Base-by-base conservation (phyloP, 805 yeast species). In the Phaffomyces antillensis region DNA sequence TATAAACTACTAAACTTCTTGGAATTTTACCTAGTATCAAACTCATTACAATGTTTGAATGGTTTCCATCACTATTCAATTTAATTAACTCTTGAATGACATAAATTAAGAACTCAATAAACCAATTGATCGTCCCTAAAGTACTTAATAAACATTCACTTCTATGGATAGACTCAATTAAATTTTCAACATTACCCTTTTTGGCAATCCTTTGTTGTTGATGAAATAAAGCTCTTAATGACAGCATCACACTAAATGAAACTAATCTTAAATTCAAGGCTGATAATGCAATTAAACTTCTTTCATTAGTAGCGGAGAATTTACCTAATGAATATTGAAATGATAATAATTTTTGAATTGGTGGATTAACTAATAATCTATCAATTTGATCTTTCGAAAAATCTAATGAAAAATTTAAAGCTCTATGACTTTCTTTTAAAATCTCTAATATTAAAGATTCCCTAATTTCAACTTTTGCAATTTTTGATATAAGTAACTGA, bases 111-210 rank as follows among this genome's bases (percentile, higher is more conserved):
- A 87, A 77, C 59, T 89, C 96, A 30, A 87, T 75, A 52, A 86
- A 75, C 96, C 97, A 91, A 54, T 87, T 77, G 9, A 85, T 78
- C 35, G 84, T 77, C 0, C 97, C 97, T n/a, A 86, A 63, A 11
- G 81, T 68, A 16, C 79, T 71, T 53, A 81, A 67, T 4, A 84
- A 71, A 49, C 79, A 71, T 53, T 83, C 89, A 33, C 81, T 82
- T 52, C 88, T 69, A 10, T 73, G 67, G 20, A 75, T 68, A 2
- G 80, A 71, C 43, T 79, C 83, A 47, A 70, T 75, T 39, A 75
- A 58, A 31, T 57, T 52, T 40, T 57, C 76, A 49, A 55, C 56
- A 47, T 49, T 52, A 2, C 42, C 69, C 52, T 78, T 79, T 53
- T 79, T 79, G 45, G 75, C 74, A 41, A 83, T 67, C 39, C 77